These are phyloP conservation scores for Chlorella sp. DNA, from an alignment of 139 green algal genomes.

Conservation along the genomic window DNA sequence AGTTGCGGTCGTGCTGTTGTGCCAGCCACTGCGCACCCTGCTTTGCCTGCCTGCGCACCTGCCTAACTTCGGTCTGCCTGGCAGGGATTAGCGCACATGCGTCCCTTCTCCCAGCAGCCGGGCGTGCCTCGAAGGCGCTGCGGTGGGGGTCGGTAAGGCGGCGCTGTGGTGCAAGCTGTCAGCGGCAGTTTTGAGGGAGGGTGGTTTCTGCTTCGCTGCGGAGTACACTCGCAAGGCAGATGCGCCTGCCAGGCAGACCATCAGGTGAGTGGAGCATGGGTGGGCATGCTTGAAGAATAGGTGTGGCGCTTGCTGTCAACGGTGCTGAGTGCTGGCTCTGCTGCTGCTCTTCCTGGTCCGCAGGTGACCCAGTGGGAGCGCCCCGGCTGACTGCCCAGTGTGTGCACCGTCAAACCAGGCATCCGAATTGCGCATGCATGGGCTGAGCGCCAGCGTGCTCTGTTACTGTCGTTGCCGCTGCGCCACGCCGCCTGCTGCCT, in stretches of 20 bases:
- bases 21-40: background rate
- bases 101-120: background rate
- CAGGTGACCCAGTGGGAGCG: slow-evolving; percentile 21
- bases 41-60: background rate
- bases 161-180: background rate
- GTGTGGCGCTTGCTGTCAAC: background rate
- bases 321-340: background rate
- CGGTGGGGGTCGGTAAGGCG: background rate
- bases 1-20: background rate
- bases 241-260: too few species aligned
- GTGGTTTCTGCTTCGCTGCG: too few species aligned
- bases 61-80: background rate
- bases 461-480: background rate
- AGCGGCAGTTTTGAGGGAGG: too few species aligned
- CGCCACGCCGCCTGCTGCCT: background rate
- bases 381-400: background rate
- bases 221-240: too few species aligned
- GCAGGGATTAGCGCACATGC: background rate
- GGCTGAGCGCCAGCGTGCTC: background rate
- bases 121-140: background rate
- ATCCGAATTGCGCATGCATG: too few species aligned
- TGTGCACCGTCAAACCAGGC: too few species aligned
- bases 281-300: background rate
- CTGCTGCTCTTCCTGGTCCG: background rate
- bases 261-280: background rate